Percentiles rank a stretch among this genome's conserved stretches.
Evolutionary conservation across 2,329 filamentous ascomycete genomes (phyloP).

Genomic region (Cladosporium sp.): DNA sequence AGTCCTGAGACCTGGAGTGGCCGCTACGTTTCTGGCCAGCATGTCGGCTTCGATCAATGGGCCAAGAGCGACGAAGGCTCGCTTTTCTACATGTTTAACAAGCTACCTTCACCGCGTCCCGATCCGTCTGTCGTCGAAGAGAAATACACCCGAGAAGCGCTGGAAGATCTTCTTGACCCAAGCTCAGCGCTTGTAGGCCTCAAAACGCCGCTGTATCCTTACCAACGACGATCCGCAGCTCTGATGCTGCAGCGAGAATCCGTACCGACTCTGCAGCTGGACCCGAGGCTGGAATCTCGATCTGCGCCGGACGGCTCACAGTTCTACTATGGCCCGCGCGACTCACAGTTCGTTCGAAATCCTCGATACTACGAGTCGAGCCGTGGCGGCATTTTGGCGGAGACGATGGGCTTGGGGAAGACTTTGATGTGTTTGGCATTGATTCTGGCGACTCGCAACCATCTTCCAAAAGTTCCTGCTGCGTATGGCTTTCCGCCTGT

Average conservation of each 20-base stretch:
- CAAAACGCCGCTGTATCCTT: slow-evolving; percentile 62
- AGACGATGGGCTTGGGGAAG: slow-evolving; percentile 78
- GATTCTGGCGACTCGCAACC: slow-evolving; percentile 67
- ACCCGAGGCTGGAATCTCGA: slow-evolving; percentile 63
- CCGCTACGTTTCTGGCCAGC: slow-evolving; percentile 14
- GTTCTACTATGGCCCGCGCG: slow-evolving; percentile 67
- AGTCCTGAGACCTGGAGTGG: slow-evolving; percentile 53
- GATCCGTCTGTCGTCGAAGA: slow-evolving; percentile 44
- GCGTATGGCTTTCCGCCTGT: slow-evolving; percentile 45
- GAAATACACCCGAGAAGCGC: slow-evolving; percentile 46
- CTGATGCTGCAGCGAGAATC: slow-evolving; percentile 78
- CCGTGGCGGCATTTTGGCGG: slow-evolving; percentile 70
- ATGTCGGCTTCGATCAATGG: slow-evolving; percentile 34
- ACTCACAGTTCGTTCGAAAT: slow-evolving; percentile 56
- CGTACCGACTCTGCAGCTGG: slow-evolving; percentile 57
- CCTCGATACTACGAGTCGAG: slow-evolving; percentile 67
- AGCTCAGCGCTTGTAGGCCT: slow-evolving; percentile 48
- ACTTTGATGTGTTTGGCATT: slow-evolving; percentile 72
- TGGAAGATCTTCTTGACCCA: slow-evolving; percentile 49
- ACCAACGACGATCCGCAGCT: slow-evolving; percentile 74
- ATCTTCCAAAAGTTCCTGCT: slow-evolving; percentile 61
- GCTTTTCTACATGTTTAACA: slow-evolving; percentile 67
- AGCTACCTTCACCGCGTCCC: slow-evolving; percentile 61
- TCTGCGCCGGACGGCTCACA: slow-evolving; percentile 53
- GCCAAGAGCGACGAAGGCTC: slow-evolving; percentile 44